Conservation (phyloP, 495 filamentous ascomycete genomes). For the Aspergillus egyptiacus region DNA sequence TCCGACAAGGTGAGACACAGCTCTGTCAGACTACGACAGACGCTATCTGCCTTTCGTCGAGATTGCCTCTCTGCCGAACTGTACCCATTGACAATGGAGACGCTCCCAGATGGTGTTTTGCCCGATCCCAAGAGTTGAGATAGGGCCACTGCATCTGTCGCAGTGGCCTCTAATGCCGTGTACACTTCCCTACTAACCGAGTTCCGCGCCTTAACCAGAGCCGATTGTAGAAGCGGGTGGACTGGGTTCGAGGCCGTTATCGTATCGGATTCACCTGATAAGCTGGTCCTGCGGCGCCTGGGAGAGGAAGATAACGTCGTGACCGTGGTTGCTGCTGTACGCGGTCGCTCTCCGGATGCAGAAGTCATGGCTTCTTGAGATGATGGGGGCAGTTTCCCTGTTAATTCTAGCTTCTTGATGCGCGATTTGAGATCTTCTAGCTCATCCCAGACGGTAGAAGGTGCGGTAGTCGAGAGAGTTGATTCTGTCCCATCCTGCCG, state of each 20-base stretch:
- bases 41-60: constrained; percentile 81
- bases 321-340: constrained; percentile 87
- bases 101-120: constrained; percentile 59
- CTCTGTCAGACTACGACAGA: constrained; percentile 90
- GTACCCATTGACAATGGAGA: constrained; percentile 46
- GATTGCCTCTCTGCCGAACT: constrained; percentile 70
- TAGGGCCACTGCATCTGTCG: constrained; percentile 71
- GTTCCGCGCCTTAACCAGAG: constrained; percentile 67
- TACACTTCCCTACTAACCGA: constrained; percentile 67
- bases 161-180: constrained; percentile 72
- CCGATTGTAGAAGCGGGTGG: constrained; percentile 75
- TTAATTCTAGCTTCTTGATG: constrained; percentile 86
- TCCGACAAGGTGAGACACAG: constrained; percentile 79
- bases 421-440: constrained; percentile 92
- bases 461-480: constrained; percentile 75
- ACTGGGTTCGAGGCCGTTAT: constrained; percentile 36
- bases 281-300: constrained; percentile 53
- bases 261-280: constrained; percentile 39
- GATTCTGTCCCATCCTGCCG: constrained; percentile 67
- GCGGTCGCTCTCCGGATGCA: constrained; percentile 71
- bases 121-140: constrained; percentile 66
- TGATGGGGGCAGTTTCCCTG: constrained; percentile 75
- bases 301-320: constrained; percentile 89
- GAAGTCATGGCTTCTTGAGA: constrained; percentile 73
- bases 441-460: constrained; percentile 96